A percentile compares a stretch with the other conserved stretches of the same genome.
These are phyloP conservation scores for Lipomyces kockii DNA, from an alignment of 805 yeast genomes.

Conservation along the genomic window DNA sequence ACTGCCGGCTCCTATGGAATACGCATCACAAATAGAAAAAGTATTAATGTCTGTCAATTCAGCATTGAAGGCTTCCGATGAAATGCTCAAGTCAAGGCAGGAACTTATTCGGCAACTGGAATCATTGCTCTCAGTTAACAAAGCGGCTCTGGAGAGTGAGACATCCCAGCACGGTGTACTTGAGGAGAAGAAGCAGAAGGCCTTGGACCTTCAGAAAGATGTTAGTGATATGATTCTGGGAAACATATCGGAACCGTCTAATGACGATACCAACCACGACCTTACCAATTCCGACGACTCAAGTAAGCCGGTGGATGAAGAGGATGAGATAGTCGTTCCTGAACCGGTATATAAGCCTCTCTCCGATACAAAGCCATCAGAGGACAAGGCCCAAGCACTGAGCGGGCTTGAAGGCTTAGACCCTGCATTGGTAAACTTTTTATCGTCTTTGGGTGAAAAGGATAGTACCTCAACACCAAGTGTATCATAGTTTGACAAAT, in stretches of 20 bases:
- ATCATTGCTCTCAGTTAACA: conserved; percentile 40
- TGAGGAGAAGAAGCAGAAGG: conserved; percentile 42
- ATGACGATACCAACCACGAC: conserved; percentile 1
- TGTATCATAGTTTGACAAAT: not conserved
- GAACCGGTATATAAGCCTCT: conserved; percentile 26
- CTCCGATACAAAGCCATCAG: conserved; percentile 2
- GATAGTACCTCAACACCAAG: not conserved
- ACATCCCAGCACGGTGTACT: conserved; percentile 41
- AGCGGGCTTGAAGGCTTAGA: conserved; percentile 23
- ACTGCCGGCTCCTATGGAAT: conserved; percentile 46
- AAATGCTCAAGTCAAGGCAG: conserved; percentile 39
- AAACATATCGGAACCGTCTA: conserved; percentile 1
- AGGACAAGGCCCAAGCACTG: not conserved
- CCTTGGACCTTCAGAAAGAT: conserved; percentile 12
- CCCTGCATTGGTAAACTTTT: conserved; percentile 33
- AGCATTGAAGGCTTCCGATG: conserved; percentile 41
- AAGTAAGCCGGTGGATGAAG: conserved; percentile 1
- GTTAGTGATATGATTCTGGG: conserved; percentile 25
- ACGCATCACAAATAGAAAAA: conserved; percentile 40
- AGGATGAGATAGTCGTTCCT: conserved; percentile 19
- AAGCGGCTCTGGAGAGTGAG: conserved; percentile 40
- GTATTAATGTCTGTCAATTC: conserved; percentile 39
- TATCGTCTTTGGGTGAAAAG: conserved; percentile 18
- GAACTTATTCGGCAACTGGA: conserved; percentile 42
- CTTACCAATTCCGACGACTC: conserved; percentile 4